Evolutionary conservation across 768 basidiomycete species (phyloP).

Genomic region (Rhodosporidiobolus sp.): DNA sequence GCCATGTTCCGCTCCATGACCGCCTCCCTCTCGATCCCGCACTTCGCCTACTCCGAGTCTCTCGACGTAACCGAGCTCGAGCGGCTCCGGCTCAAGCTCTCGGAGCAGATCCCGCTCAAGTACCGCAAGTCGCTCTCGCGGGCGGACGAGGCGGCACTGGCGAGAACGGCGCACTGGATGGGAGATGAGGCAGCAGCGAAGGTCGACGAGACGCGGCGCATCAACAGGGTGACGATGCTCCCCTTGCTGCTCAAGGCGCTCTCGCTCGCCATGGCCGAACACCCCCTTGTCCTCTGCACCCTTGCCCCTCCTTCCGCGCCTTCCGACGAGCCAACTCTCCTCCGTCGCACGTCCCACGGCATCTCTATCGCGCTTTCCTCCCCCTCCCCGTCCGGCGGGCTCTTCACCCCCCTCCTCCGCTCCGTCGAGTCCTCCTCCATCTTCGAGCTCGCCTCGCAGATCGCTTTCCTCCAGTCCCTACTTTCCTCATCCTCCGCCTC

Average conservation of each 20-base stretch:
- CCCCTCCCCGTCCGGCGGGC: slow-evolving; percentile 58
- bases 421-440: slow-evolving; percentile 52
- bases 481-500: slow-evolving; percentile 61
- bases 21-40: slow-evolving; percentile 73
- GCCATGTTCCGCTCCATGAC: slow-evolving; percentile 90
- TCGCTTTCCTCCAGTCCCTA: slow-evolving; percentile 61
- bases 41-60: slow-evolving; percentile 61
- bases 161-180: not conserved
- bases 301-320: slow-evolving; percentile 49
- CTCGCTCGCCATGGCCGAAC: slow-evolving; percentile 71
- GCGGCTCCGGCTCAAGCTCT: slow-evolving; percentile 30
- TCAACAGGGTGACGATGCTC: slow-evolving; percentile 68
- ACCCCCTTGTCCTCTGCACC: slow-evolving; percentile 77
- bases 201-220: slow-evolving; percentile 4
- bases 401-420: slow-evolving; percentile 69
- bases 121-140: slow-evolving; percentile 19
- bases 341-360: slow-evolving; percentile 56
- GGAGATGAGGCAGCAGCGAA: not conserved
- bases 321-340: slow-evolving; percentile 1
- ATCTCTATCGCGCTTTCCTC: slow-evolving; percentile 74
- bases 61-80: slow-evolving; percentile 40
- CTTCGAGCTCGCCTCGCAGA: slow-evolving; percentile 58
- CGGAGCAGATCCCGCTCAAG: slow-evolving; percentile 13
- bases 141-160: not conserved
- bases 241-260: slow-evolving; percentile 81